Base-by-base conservation (phyloP, 2,329 filamentous ascomycete genomes). In the Thelonectria rubi region DNA sequence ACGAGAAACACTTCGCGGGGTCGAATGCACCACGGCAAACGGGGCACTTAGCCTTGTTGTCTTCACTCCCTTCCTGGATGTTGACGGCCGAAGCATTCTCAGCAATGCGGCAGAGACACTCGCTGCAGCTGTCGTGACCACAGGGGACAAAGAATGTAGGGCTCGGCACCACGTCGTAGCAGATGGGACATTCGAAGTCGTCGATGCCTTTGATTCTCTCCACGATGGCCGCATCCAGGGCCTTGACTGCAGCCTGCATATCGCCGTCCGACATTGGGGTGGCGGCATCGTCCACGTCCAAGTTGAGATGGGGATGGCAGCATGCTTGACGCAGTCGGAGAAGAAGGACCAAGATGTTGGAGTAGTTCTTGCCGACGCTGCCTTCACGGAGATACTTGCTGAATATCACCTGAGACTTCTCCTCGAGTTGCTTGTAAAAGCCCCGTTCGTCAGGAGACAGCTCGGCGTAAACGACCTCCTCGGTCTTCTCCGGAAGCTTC, bases 91-190 rank as follows among this genome's bases (percentile, higher is more conserved):
- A 77, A 3, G 88, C 77, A 45, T 78, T 87, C 64, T 92, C 91
- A 0, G 83, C 82, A 48, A 96, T 83, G 56, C 84, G 86, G 6
- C 86, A 83, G 63, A 95, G 88, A 73, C 93, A 97, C 64, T 93
- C 90, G 1, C 84, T 80, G 75, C 93, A 97, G 21, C 88, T 88
- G 62, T 89, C 87, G 72, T 97, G 93, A 2, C 93, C 93, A 71
- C 93, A 97, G 1, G 92, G 92, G 53, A 92, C 82, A 74, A 94
- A 90, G 65, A 97, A 91, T 3, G 86, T 86, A 0, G 92, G 91
- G 64, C 94, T 93, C 14, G 85, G 82, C 7, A 90, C 86, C 2
- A 82, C 88, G 70, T 97, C 93, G 60, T 91, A 89, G 74, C 93
- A 97, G 18, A 95, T 88, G 0, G 91, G 91, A 71, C 93, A 97